Evolutionary conservation across 1,284 basidiomycete species (phyloP), one percentile per base, ranked within the genome.

Genomic region (Serendipita sp.): DNA sequence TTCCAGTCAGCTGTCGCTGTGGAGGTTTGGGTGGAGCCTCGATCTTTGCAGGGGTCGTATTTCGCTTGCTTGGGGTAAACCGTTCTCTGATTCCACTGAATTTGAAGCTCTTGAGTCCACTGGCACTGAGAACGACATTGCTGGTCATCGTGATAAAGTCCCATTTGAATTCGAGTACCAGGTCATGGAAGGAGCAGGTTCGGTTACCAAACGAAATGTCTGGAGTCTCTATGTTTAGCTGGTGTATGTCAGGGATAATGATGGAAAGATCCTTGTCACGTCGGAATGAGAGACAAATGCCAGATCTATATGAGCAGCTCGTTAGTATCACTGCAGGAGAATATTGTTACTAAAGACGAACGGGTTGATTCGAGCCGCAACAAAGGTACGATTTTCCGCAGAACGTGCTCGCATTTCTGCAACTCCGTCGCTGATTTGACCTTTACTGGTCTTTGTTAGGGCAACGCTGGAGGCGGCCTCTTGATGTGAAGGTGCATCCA

Each of bases 351-450:
- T 13, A 60, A 43, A 44, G 55, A 63, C 30, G 49, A 34, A 60
- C 62, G 53, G 22, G n/a, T 58, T 58, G 53, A 58, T 58, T 30
- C 53, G 6, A 53, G 53, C 53, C 17, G 53, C 26, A 22, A 58
- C 53, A 58, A 58, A 61, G 29, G 53, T 58, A 32, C 53, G 53
- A 29, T 88, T 89, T 73, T 87, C 85, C 1, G 82, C 81, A 6
- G 86, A 85, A 12, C 87, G 80, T 15, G 81, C 84, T 71, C 84
- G 85, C 87, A 89, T 89, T 70, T 86, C 83, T 15, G 81, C 79
- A 2, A 86, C 86, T 69, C 87, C 86, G 60, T 73, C 72, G 65
- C 65, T 67, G 67, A 64, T 62, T 63, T 60, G 42, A 47, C 62
- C 38, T 49, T 44, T 38, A 63, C 65, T 30, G 66, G 66, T 58